phyloP scores from a whole-genome alignment of 805 yeast genomes.

The Ogataea zsoltii region DNA sequence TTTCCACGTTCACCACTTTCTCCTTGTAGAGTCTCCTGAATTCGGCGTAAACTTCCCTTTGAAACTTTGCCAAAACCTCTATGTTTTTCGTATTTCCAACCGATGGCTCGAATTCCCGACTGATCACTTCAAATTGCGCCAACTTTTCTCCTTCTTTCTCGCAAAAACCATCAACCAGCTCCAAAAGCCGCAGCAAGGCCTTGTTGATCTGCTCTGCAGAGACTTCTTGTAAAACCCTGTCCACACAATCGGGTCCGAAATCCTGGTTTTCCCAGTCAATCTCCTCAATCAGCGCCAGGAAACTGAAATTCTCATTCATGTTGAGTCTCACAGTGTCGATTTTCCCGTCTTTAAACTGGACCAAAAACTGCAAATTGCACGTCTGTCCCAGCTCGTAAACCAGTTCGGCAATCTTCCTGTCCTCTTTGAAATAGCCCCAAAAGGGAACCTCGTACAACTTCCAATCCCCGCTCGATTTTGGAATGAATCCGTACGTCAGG shows the following conservation, averaged over 20 bases:
- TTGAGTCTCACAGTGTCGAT: slow-evolving; percentile 27
- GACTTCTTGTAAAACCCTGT: slow-evolving; percentile 14
- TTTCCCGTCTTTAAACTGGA: slow-evolving; percentile 21
- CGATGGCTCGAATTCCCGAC: slow-evolving; percentile 22
- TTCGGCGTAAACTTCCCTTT: slow-evolving; percentile 14
- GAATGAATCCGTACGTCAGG: slow-evolving; percentile 49
- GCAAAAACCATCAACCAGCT: slow-evolving; percentile 16
- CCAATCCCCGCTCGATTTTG: slow-evolving; percentile 24
- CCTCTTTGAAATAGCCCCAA: slow-evolving; percentile 29
- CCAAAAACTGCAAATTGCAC: slow-evolving; percentile 42
- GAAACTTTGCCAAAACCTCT: slow-evolving; percentile 18
- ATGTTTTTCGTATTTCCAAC: slow-evolving; percentile 21
- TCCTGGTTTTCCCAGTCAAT: slow-evolving; percentile 25
- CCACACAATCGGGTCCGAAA: slow-evolving; percentile 27
- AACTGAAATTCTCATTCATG: slow-evolving; percentile 35
- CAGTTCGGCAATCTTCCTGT: slow-evolving; percentile 15
- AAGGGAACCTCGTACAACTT: slow-evolving; percentile 39
- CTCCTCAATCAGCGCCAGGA: slow-evolving; percentile 33
- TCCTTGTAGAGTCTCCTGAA: slow-evolving; percentile 10
- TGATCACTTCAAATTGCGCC: slow-evolving; percentile 13
- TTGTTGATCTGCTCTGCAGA: slow-evolving; percentile 16
- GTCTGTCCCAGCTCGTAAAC: slow-evolving; percentile 37
- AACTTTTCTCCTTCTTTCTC: slow-evolving; percentile 10
- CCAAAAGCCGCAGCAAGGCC: slow-evolving; percentile 15
- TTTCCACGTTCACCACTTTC: slow-evolving; percentile 1